Base-by-base conservation (phyloP, 2,329 filamentous ascomycete species). In the Harringtonia lauricola region DNA sequence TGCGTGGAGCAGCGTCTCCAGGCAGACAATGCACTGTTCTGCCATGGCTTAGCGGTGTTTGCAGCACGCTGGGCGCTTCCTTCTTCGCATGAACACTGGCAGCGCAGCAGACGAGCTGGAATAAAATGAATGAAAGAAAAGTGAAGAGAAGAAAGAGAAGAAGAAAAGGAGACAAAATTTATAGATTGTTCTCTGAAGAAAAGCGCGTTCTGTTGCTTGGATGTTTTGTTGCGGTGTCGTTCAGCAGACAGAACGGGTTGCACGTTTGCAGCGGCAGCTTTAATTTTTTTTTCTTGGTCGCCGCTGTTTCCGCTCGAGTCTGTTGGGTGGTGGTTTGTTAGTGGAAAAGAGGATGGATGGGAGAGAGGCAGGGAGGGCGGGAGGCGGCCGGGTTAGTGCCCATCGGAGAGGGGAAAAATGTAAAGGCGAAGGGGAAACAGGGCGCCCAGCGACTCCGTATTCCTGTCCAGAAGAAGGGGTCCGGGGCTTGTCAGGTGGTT, bases 21-120 rank as follows among this genome's bases (percentile, higher is more conserved):
- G 69, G 70, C 78, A 82, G 64, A 81, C 76, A 63, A 81, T 81
- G 66, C 77, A 81, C 67, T 80, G 76, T 64, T 82, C 78, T 65
- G 75, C 69, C 66, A 69, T 69, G 52, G 42, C 18, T 44, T 34
- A 45, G 43, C 42, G 44, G 47, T 39, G 26, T 39, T 38, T 38
- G 39, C 30, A 45, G 21, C 33, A 41, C 37, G 39, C 21, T 40
- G 34, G 36, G 43, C 40, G 48, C 37, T 22, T 44, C 45, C 38
- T 47, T 40, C 40, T 51, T 49, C 37, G 47, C 50, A 52, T 52
- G 39, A 47, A 51, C 35, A 35, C 22, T 21, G 37, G 14, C 9
- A n/a, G n/a, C n/a, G n/a, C n/a, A n/a, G 42, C 8, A 18, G 28
- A 29, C n/a, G 17, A 24, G 6, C n/a, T n/a, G n/a, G n/a, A n/a